Evolutionary conservation across 345 rosid species (phyloP).

Genomic region (Syzygium jambos): DNA sequence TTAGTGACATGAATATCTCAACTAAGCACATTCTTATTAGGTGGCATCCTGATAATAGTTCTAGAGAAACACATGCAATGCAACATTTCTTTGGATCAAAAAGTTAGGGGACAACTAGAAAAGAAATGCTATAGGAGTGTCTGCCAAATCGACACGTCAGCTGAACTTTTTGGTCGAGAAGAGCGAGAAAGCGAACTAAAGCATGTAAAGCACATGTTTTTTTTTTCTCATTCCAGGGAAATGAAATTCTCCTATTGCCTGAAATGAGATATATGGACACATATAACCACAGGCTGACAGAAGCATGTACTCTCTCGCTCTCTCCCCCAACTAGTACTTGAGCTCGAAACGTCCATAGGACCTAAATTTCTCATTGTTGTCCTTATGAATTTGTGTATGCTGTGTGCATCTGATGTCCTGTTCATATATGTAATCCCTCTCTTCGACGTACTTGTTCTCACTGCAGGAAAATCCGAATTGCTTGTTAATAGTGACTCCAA

Average conservation of each 20-base stretch:
- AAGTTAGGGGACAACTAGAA: background rate
- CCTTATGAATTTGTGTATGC: background rate
- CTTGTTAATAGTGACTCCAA: conserved; percentile 75
- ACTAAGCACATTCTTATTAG: background rate
- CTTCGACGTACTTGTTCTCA: background rate
- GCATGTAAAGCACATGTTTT: background rate
- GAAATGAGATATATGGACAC: background rate
- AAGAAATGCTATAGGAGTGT: background rate
- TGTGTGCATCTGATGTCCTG: background rate
- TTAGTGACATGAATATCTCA: background rate
- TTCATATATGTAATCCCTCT: background rate
- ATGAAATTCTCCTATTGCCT: background rate
- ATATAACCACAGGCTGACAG: background rate
- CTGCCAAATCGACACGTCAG: background rate
- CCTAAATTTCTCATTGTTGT: background rate
- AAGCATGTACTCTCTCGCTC: background rate
- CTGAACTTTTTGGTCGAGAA: background rate
- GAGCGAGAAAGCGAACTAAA: background rate
- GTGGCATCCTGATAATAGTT: background rate
- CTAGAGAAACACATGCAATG: background rate
- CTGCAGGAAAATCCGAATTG: conserved; percentile 73
- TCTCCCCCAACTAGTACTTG: background rate
- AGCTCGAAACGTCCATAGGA: background rate
- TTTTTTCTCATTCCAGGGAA: background rate
- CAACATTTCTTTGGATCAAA: background rate